These are phyloP conservation scores for Porphyrellus sp. DNA, from an alignment of 1,284 basidiomycete species.

Conservation along the genomic window DNA sequence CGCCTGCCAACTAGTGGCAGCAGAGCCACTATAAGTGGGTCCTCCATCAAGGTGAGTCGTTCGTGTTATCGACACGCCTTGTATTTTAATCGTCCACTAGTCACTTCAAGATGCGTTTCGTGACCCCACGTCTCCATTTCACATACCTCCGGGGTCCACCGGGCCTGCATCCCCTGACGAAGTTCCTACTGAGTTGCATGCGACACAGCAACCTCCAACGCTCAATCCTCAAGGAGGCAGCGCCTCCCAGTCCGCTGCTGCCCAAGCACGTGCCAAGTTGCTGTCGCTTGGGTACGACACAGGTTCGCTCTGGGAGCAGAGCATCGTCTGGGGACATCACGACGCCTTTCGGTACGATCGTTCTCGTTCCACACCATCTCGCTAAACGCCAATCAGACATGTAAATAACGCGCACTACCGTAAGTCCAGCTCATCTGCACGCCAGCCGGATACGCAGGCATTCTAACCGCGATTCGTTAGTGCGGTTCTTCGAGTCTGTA, in stretches of 20 bases:
- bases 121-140: slow-evolving; percentile 63
- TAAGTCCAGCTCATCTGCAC: slow-evolving; percentile 28
- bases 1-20: neutral
- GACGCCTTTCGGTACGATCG: slow-evolving; percentile 66
- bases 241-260: slow-evolving; percentile 14
- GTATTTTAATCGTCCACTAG: slow-evolving; percentile 26
- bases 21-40: slow-evolving; percentile 23
- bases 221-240: neutral
- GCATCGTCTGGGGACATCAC: slow-evolving; percentile 70
- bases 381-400: slow-evolving; percentile 45
- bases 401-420: slow-evolving; percentile 75
- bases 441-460: neutral
- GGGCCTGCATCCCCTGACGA: slow-evolving; percentile 60
- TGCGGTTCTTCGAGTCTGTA: slow-evolving; percentile 68
- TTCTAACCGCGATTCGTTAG: slow-evolving; percentile 30
- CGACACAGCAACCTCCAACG: neutral
- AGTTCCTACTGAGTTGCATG: slow-evolving; percentile 9
- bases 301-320: slow-evolving; percentile 66
- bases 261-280: slow-evolving; percentile 45
- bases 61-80: neutral
- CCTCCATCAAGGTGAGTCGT: slow-evolving; percentile 27
- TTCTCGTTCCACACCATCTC: neutral
- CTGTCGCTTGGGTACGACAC: slow-evolving; percentile 54
- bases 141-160: slow-evolving; percentile 55
- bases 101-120: slow-evolving; percentile 57